Percentiles rank a stretch among this genome's conserved stretches.
phyloP scores from a whole-genome alignment of 202 grass and related monocot species.

The Thinopyrum obtusiflorum region DNA sequence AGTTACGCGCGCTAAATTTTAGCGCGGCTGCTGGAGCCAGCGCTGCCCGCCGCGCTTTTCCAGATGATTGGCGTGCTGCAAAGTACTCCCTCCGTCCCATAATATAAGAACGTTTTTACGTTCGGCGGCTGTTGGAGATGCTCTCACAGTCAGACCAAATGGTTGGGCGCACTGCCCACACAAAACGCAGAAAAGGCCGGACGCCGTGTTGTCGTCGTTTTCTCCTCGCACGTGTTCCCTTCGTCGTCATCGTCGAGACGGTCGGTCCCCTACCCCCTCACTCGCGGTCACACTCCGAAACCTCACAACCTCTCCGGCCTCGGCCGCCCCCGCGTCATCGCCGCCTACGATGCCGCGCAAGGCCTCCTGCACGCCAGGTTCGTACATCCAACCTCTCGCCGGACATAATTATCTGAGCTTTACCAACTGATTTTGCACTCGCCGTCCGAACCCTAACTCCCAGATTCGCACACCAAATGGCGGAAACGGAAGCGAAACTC shows the following conservation, averaged over 20 bases:
- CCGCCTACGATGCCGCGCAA: constrained; percentile 42
- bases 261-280: background rate
- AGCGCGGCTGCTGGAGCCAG: no score
- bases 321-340: background rate
- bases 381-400: background rate
- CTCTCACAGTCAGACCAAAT: no score
- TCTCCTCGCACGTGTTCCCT: constrained; percentile 22
- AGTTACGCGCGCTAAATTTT: no score
- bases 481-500: constrained; percentile 77
- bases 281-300: constrained; percentile 16
- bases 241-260: constrained; percentile 19
- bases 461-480: constrained; percentile 85
- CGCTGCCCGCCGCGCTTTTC: no score
- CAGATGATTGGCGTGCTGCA: no score
- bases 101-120: no score
- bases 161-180: no score
- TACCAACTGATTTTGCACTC: background rate
- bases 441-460: constrained; percentile 22
- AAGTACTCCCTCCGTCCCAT: no score
- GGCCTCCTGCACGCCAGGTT: constrained; percentile 50
- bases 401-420: background rate
- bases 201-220: no score
- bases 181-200: no score
- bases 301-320: background rate
- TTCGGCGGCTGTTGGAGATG: no score